Base-by-base conservation (phyloP, 106 monocot species). In the Ottelia alismoides region DNA sequence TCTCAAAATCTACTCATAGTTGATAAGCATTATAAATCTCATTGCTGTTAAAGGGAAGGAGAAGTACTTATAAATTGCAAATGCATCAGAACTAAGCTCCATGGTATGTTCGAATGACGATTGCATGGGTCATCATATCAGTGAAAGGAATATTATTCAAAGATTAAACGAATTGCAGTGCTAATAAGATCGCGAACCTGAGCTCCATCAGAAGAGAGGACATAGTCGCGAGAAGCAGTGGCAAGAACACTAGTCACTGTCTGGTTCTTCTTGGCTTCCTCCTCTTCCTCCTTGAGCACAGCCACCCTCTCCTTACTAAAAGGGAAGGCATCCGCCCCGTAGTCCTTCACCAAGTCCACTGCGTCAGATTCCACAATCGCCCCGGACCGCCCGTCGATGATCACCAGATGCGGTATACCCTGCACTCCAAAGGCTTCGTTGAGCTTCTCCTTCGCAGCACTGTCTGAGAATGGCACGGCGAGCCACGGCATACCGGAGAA, bases 401-500 rank as follows among this genome's bases (percentile, higher is more conserved):
- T 31, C 22, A 80, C 76, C 40, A 85, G 62, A 49, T 67, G 61
- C 1, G 91, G 91, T 23, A 82, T 82, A 2, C 76, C 83, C 6
- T 22, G 11, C 4, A 92, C 73, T 29, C 63, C 28, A 62, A 81
- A 85, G 3, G 53, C 49, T 2, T 56, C 30, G 40, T 69, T 55
- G 12, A 92, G 67, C 17, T 27, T 47, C 11, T 65, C 43, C 29
- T 76, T 59, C 3, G 70, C 52, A 2, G 74, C 45, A 10, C 58
- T 40, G 58, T 85, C 91, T 0, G 75, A 75, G 72, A 81, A 92
- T 20, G 84, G 91, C 23, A 92, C 65, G 16, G 91, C 81, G 28
- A 91, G 75, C 90, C 90, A 92, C 49, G 91, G 91, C 91, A 92
- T 85, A 47, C 61, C 54, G 11, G 72, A 43, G 54, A 92, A 92